Conservation (phyloP, 1,284 basidiomycete genomes). For the Veloboletus limbatus region DNA sequence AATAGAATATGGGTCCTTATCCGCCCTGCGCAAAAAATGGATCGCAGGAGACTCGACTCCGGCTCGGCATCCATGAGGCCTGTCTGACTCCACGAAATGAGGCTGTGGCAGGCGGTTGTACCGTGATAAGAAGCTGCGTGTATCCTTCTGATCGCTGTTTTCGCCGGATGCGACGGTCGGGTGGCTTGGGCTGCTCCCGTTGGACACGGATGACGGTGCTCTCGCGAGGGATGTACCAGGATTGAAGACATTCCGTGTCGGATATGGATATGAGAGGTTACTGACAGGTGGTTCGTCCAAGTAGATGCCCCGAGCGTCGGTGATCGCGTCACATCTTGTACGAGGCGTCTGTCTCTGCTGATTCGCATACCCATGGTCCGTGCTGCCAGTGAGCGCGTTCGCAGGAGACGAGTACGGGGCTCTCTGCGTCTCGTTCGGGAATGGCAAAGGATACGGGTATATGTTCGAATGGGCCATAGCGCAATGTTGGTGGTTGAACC, state of each 20-base stretch:
- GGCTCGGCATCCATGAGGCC: background rate
- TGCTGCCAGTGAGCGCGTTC: conserved; percentile 21
- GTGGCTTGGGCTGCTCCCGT: conserved; percentile 2
- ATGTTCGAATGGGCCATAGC: conserved; percentile 11
- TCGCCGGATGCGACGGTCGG: background rate
- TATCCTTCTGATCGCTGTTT: conserved; percentile 3
- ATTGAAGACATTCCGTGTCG: conserved; percentile 28
- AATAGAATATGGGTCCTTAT: conserved; percentile 21
- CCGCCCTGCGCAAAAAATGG: conserved; percentile 18
- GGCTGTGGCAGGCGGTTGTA: conserved; percentile 23
- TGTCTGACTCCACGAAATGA: conserved; percentile 1
- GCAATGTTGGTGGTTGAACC: background rate
- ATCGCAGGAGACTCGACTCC: conserved; percentile 14
- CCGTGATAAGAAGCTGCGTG: background rate
- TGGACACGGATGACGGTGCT: conserved; percentile 8
- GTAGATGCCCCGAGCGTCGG: conserved; percentile 19
- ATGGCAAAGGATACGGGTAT: conserved; percentile 20
- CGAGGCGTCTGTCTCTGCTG: background rate
- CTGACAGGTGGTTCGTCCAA: conserved; percentile 13
- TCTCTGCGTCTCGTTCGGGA: conserved; percentile 18
- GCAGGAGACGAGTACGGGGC: conserved; percentile 28
- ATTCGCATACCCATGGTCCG: conserved; percentile 9
- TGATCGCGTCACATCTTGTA: conserved; percentile 5
- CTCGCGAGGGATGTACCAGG: conserved; percentile 15
- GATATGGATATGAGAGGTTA: conserved; percentile 30